Evolutionary conservation across 352 stramenopile species (phyloP), one percentile per base, ranked within the genome.

Genomic region (Globisporangium cederbergense): DNA sequence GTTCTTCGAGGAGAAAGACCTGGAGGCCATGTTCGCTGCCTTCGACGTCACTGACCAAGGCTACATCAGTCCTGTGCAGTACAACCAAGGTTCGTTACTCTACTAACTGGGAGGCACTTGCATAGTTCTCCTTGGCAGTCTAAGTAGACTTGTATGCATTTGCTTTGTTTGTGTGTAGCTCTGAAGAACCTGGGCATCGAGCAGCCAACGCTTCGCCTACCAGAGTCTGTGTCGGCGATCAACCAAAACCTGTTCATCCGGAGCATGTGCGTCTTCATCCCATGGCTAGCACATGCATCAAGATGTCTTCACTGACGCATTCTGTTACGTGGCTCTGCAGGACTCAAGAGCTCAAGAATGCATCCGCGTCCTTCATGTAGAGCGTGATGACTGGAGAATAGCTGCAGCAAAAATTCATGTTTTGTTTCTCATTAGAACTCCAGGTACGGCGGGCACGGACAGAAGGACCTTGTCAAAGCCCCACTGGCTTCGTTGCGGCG

Each of bases 41-140:
- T 93, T 93, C 30, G 84, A 93, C 49, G 71, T 88, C 32, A 91
- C 82, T n/a, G 82, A 83, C 0, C 79, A 77, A 53, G 84, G 84
- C 3, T 78, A 71, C 43, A 85, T 93, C 64, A 85, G 79, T 5
- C 68, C 73, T 11, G 66, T 77, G 60, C 84, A 91, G 66, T 91
- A 93, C 38, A 71, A 89, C 46, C 77, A 79, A 91, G 83, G 81
- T 65, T n/a, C 40, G 2, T 20, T 4, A 6, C 20, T 34, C 25
- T 28, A 8, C 13, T 62, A 10, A 22, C 20, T 43, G 40, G 40
- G n/a, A 46, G 13, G 42, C 42, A n/a, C 5, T 47, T 14, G 1
- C 16, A 16, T 9, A 4, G 40, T 14, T 18, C 11, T 14, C 11
- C 11, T 46, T n/a, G 40, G 34, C 34, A 40, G 7, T 40, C 40